Conservation (phyloP, 768 basidiomycete species). For the Collybia sp. region DNA sequence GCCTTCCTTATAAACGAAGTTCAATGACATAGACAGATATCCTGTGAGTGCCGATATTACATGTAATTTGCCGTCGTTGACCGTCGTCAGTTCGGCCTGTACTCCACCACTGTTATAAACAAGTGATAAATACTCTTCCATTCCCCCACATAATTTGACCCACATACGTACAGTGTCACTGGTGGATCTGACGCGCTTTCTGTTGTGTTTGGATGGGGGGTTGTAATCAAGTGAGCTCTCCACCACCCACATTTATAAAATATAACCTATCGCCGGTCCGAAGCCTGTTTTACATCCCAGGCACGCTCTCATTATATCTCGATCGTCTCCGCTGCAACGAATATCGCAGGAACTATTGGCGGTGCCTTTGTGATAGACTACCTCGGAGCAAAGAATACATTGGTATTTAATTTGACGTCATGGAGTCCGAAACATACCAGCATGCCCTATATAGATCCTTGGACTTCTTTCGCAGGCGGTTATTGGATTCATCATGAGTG, state of each 20-base stretch:
- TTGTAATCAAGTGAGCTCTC: slow-evolving; percentile 68
- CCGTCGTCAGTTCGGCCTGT: slow-evolving; percentile 63
- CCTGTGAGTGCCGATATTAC: slow-evolving; percentile 38
- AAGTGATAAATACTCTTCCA: slow-evolving; percentile 28
- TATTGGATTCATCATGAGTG: slow-evolving; percentile 88
- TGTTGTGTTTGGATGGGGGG: slow-evolving; percentile 77
- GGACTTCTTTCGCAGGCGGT: slow-evolving; percentile 66
- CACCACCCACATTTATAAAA: neutral
- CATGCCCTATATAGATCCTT: slow-evolving; percentile 42
- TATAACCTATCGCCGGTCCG: too few relatives aligned
- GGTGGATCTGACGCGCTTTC: slow-evolving; percentile 45
- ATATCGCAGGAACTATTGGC: slow-evolving; percentile 54
- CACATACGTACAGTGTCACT: slow-evolving; percentile 41
- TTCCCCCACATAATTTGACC: neutral
- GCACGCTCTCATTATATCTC: slow-evolving; percentile 5
- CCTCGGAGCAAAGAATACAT: slow-evolving; percentile 68
- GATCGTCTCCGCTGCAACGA: slow-evolving; percentile 18
- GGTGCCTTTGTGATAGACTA: slow-evolving; percentile 78
- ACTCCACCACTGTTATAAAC: slow-evolving; percentile 69
- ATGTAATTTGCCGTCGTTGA: neutral
- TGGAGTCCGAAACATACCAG: neutral
- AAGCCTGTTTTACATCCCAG: slow-evolving; percentile 37
- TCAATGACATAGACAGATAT: slow-evolving; percentile 32
- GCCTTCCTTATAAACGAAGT: neutral
- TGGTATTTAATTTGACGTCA: slow-evolving; percentile 35